These are phyloP conservation scores for Cucumis hystrix DNA, from an alignment of 306 rosid species.

Conservation along the genomic window DNA sequence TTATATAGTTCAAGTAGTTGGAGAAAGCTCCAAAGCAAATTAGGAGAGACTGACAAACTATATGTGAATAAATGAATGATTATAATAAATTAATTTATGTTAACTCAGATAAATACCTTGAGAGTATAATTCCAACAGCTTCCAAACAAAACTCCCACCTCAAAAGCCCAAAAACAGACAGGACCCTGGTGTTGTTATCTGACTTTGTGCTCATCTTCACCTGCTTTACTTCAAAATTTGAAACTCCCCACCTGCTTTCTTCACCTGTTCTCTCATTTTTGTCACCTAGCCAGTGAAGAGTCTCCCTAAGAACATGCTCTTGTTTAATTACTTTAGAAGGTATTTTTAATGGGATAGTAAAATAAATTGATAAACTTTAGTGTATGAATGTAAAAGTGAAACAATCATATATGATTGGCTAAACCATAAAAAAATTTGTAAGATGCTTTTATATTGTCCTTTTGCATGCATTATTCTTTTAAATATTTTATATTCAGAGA, in stretches of 20 bases:
- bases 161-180: constrained; percentile 53
- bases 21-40: constrained; percentile 42
- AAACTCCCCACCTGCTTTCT: not conserved
- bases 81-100: constrained; percentile 4
- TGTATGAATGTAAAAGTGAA: not conserved
- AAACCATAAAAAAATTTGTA: not conserved
- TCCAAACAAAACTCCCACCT: constrained; percentile 65
- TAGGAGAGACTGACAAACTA: constrained; percentile 19
- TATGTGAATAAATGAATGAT: constrained; percentile 17
- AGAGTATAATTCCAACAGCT: constrained; percentile 47
- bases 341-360: not conserved
- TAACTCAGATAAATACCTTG: constrained; percentile 22
- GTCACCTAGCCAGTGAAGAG: not conserved
- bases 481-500: not conserved
- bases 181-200: constrained; percentile 37
- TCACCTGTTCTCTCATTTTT: not conserved
- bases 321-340: not conserved
- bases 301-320: not conserved
- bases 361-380: not conserved
- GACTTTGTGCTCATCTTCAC: constrained; percentile 15
- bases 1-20: constrained; percentile 24
- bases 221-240: not conserved
- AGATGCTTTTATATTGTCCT: not conserved
- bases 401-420: not conserved
- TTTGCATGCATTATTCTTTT: not conserved